Conservation (phyloP, 176 grass and related monocot species). For the Carex littledalei region DNA sequence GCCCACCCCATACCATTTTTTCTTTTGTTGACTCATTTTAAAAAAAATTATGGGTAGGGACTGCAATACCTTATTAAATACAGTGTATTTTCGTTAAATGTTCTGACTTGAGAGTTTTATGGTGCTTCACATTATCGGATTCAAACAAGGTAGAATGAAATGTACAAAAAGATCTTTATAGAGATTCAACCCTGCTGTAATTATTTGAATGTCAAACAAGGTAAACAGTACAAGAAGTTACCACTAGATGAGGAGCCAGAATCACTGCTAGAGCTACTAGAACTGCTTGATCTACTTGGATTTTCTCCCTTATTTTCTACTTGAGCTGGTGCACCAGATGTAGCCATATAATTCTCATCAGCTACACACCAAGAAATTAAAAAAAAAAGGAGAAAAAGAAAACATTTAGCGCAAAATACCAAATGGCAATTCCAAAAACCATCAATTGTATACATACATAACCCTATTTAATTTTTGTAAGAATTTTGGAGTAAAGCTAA, state of each 20-base stretch:
- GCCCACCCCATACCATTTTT: not conserved
- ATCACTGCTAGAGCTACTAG: slow-evolving; percentile 89
- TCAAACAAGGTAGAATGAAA: not conserved
- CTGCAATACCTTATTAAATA: not conserved
- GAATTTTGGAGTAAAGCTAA: not conserved
- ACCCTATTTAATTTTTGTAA: not conserved
- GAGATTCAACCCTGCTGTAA: not conserved
- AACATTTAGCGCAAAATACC: not conserved
- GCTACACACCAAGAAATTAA: not conserved
- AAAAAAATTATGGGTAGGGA: not conserved
- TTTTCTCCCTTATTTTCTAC: slow-evolving; percentile 48
- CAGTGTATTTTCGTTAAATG: not conserved
- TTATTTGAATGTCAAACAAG: slow-evolving; percentile 3
- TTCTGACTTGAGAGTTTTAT: not conserved
- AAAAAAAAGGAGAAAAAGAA: not conserved
- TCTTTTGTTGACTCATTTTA: not conserved
- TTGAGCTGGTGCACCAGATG: slow-evolving; percentile 33
- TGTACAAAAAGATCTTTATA: not conserved
- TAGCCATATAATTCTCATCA: slow-evolving; percentile 31
- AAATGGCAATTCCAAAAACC: not conserved
- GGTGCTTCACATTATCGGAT: not conserved
- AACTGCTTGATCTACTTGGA: slow-evolving; percentile 66
- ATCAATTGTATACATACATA: not conserved
- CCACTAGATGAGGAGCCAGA: slow-evolving; percentile 83
- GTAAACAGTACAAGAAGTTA: slow-evolving; percentile 32